Base-by-base conservation (phyloP, 371 early-diverging fungal genomes). In the Blakeslea trispora region DNA sequence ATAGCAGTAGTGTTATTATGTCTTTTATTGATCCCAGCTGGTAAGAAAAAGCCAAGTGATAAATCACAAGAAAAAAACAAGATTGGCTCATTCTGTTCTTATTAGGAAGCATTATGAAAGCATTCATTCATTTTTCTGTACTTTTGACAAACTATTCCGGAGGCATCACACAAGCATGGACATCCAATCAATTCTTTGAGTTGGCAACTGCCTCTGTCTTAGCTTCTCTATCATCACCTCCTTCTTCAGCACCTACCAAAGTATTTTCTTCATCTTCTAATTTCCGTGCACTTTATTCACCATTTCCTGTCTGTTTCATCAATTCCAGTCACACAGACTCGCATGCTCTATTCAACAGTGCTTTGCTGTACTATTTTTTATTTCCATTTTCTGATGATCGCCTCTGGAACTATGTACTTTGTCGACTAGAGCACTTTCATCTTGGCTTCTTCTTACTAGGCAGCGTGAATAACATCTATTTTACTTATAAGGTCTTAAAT, bases 401-500 rank as follows among this genome's bases (percentile, higher is more conserved):
- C 13, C 34, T 81, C 18, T 79, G 81, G 81, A 72, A 73, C 21
- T 57, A 79, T 28, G 52, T 84, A 10, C 61, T 84, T 0, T 84
- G 84, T 54, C 69, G 69, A 14, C 54, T 82, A 2, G 82, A 83
- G 35, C 85, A 85, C 41, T 68, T 85, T 21, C 83, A 83, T 57
- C 57, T 85, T 0, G 85, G 85, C 13, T 80, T 85, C 58, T 85
- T 85, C 62, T 65, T 85, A n/a, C 48, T 85, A 9, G 85, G 83
- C 15, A 81, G 80, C 22, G 61, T 80, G 46, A 77, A 77, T 51
- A 85, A 85, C 42, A 73, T 85, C 1, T 79, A 71, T 62, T 81
- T 80, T 51, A 81, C 82, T 0, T 82, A 77, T 59, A 75, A 72
- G 35, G 74, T 82, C 21, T 54, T 85, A 2, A 80, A 77, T 31